Base-by-base conservation (phyloP, 805 yeast genomes). In the Candida sonorensis region DNA sequence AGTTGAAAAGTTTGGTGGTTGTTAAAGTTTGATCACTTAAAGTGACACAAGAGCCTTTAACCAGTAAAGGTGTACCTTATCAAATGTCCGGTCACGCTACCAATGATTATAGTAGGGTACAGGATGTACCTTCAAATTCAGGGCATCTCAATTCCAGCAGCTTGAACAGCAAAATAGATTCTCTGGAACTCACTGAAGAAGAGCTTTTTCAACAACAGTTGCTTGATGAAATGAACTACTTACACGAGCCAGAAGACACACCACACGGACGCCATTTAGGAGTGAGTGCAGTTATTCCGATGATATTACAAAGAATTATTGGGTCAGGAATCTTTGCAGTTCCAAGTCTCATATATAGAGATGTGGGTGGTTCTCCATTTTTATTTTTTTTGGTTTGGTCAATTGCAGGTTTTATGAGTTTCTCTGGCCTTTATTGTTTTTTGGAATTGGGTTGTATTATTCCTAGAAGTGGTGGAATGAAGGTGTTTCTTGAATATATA, bases 201-300 rank as follows among this genome's bases (percentile, higher is more conserved):
- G 36, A 28, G 12, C 18, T 26, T 3, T 23, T 41, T 2, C 42
- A 37, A 24, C 45, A 42, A 28, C 41, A 30, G 29, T 14, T 42
- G 37, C 8, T 36, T 10, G 46, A 45, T 21, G 46, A 42, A 19
- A 44, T 53, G 45, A 44, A 43, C 26, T 51, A 50, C 23, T 34
- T 56, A 10, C 46, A 44, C 11, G 43, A 42, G 11, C 43, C 50
- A 10, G 77, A 72, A 42, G 77, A 72, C 15, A 55, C 70, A 2
- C 88, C 88, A 1, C 86, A 79, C 43, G 90, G 90, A 1, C 61
- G 90, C 23, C 86, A 81, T 53, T 52, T 82, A 38, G 90, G 90
- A 0, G 52, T 79, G 2, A 78, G 69, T 44, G 75, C 86, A 6
- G 77, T 84, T 0, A 65, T 77, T 25, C 67, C 78, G 27, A 56